These are phyloP conservation scores for Tylopilus cervinicoccineus DNA, from an alignment of 768 basidiomycete species.

Conservation along the genomic window DNA sequence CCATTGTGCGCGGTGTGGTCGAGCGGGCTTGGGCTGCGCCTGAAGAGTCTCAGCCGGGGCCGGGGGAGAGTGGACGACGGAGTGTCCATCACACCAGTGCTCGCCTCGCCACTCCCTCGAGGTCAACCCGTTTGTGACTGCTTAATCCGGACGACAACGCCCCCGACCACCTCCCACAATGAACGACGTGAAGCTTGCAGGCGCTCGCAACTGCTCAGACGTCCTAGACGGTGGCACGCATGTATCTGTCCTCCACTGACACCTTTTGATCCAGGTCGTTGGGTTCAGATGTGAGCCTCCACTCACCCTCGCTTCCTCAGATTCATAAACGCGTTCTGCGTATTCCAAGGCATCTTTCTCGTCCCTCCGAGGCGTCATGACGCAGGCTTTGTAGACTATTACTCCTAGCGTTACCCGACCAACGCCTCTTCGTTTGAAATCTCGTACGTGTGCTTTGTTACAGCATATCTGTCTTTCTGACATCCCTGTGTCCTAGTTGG, in stretches of 20 bases:
- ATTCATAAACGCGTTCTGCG: constrained; percentile 36
- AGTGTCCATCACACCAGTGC: constrained; percentile 2
- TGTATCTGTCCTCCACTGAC: constrained; percentile 6
- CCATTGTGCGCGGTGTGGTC: constrained; percentile 12
- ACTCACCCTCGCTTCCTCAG: constrained; percentile 13
- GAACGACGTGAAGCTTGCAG: neutral
- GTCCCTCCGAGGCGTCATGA: neutral
- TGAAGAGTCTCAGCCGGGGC: constrained; percentile 12
- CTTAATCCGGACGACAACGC: constrained; percentile 10
- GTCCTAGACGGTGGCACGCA: constrained; percentile 28
- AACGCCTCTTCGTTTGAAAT: constrained; percentile 34
- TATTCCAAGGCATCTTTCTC: constrained; percentile 34
- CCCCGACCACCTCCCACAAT: constrained; percentile 1
- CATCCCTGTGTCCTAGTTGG: constrained; percentile 26
- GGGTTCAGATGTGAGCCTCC: constrained; percentile 31
- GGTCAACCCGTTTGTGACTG: constrained; percentile 3
- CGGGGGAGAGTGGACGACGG: neutral
- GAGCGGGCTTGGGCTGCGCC: constrained; percentile 9
- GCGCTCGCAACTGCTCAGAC: too few species aligned
- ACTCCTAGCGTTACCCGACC: constrained; percentile 34
- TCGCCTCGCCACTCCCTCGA: constrained; percentile 10
- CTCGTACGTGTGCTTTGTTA: constrained; percentile 24
- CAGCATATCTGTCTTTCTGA: neutral
- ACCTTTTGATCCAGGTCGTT: constrained; percentile 33
- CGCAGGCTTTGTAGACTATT: constrained; percentile 32